These are phyloP conservation scores for Penicillium pulvis DNA, from an alignment of 495 filamentous ascomycete species.

Conservation along the genomic window DNA sequence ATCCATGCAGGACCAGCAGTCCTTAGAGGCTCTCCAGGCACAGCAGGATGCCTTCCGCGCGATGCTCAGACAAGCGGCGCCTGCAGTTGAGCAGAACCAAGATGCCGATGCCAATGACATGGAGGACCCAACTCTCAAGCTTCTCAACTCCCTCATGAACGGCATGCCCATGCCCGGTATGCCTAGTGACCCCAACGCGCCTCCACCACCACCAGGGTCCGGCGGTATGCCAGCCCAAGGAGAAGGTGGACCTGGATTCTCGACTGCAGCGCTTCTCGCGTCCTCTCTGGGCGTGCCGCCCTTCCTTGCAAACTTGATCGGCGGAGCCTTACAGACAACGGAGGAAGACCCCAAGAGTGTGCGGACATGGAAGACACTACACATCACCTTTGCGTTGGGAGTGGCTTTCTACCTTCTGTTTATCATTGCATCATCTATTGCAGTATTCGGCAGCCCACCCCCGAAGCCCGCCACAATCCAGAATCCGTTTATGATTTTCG, in stretches of 20 bases:
- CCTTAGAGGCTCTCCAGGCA: conserved; percentile 32
- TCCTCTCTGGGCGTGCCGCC: conserved; percentile 45
- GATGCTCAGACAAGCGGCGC: conserved; percentile 40
- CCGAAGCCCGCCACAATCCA: conserved; percentile 65
- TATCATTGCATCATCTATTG: conserved; percentile 38
- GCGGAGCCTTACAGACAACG: conserved; percentile 31
- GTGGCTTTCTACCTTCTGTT: conserved; percentile 69
- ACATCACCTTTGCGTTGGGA: conserved; percentile 69
- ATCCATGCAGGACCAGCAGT: conserved; percentile 22
- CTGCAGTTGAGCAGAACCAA: conserved; percentile 32
- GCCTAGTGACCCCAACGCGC: conserved; percentile 7
- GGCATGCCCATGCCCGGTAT: conserved; percentile 42
- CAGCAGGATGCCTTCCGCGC: conserved; percentile 49
- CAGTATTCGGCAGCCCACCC: conserved; percentile 49
- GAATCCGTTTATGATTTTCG: conserved; percentile 76
- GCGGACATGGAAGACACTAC: conserved; percentile 74
- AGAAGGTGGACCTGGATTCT: conserved; percentile 23
- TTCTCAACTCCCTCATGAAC: conserved; percentile 62
- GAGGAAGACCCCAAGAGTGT: conserved; percentile 47
- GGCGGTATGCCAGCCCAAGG: conserved; percentile 29
- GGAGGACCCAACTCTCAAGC: conserved; percentile 63
- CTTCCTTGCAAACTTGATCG: conserved; percentile 46
- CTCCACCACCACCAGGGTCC: not conserved
- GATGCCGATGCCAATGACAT: conserved; percentile 28
- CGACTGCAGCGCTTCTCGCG: conserved; percentile 31